phyloP scores from a whole-genome alignment of 2,329 filamentous ascomycete species.

The Trematosphaeria pertusa region DNA sequence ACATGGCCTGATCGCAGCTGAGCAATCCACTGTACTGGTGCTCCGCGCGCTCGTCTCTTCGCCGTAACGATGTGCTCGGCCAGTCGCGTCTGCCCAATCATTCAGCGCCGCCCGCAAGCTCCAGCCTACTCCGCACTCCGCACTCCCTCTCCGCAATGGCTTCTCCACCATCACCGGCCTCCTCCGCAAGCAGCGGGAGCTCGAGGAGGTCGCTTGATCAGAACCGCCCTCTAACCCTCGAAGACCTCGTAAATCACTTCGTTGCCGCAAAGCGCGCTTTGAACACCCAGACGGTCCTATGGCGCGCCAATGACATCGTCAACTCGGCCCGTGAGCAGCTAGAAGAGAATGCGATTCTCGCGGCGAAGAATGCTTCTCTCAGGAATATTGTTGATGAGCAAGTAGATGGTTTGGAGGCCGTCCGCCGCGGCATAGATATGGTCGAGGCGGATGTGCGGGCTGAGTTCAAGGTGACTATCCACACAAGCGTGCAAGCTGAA shows the following conservation, averaged over 20 bases:
- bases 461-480: constrained; percentile 50
- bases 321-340: constrained; percentile 76
- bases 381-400: constrained; percentile 53
- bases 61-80: too few species aligned
- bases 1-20: too few species aligned
- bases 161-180: constrained; percentile 51
- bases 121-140: too few species aligned
- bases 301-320: constrained; percentile 86
- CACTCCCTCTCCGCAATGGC: constrained; percentile 36
- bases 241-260: constrained; percentile 82
- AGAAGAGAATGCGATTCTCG: constrained; percentile 78
- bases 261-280: constrained; percentile 87
- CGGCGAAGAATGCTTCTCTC: constrained; percentile 56
- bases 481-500: background rate
- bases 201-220: constrained; percentile 31
- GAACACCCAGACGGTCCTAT: constrained; percentile 80
- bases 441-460: constrained; percentile 50
- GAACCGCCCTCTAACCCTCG: constrained; percentile 61
- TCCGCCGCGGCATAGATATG: constrained; percentile 52
- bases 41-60: too few species aligned
- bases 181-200: constrained; percentile 46
- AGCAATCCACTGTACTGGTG: too few species aligned
- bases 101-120: too few species aligned
- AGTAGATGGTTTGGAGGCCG: constrained; percentile 51
- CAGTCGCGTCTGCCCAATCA: too few species aligned